phyloP scores from a whole-genome alignment of 2,329 filamentous ascomycete genomes.

The Pleochaeta shiraiana region DNA sequence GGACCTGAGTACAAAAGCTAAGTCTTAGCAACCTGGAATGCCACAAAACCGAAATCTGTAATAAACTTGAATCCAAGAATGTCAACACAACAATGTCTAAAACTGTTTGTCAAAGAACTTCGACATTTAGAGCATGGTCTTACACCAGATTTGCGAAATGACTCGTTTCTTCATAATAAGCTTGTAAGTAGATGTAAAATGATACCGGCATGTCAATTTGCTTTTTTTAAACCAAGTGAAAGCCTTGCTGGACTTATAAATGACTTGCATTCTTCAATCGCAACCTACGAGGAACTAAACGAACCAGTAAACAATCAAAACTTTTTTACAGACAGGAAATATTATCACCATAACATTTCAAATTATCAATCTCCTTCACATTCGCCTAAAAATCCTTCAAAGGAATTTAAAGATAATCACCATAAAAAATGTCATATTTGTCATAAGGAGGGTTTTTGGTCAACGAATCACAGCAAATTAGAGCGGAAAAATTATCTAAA shows the following conservation, averaged over 20 bases:
- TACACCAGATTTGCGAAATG: neutral
- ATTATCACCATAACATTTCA: neutral
- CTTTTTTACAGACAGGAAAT: neutral
- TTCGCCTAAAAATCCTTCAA: neutral
- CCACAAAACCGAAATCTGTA: neutral
- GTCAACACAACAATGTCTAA: neutral
- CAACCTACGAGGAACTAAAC: neutral
- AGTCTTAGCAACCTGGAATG: constrained; percentile 1
- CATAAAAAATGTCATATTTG: neutral
- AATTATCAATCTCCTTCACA: neutral
- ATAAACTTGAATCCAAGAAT: neutral
- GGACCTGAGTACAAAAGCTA: constrained; percentile 1
- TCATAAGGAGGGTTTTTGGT: neutral
- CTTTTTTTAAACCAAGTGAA: constrained; percentile 1
- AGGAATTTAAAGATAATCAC: neutral
- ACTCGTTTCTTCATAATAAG: neutral
- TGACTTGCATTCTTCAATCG: neutral
- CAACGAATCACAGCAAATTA: neutral
- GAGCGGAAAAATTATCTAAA: neutral
- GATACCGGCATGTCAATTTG: neutral
- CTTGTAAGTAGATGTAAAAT: neutral
- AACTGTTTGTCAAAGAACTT: neutral
- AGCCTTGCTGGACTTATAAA: constrained; percentile 2
- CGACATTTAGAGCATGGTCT: neutral
- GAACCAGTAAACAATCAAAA: neutral